Evolutionary conservation across 257 asterid species (phyloP).

Genomic region (Solanum sparsipilum): DNA sequence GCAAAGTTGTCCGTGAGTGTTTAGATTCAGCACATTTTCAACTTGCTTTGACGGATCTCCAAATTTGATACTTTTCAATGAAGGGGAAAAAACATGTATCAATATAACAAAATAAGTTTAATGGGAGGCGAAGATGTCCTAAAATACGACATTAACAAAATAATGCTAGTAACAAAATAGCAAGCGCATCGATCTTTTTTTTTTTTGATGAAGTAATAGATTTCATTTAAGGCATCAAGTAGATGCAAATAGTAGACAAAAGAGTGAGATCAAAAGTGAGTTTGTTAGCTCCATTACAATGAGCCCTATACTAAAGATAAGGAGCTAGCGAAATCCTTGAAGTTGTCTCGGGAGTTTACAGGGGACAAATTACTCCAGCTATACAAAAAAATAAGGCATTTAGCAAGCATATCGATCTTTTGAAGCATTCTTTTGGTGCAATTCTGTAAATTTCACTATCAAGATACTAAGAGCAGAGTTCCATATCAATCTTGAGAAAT

Average conservation of each 20-base stretch:
- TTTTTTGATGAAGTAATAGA: background rate
- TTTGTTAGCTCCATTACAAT: background rate
- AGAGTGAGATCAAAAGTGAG: background rate
- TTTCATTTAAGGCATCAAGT: background rate
- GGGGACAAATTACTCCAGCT: background rate
- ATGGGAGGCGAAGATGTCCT: background rate
- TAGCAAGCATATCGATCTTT: background rate
- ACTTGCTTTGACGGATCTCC: background rate
- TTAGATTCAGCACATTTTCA: background rate
- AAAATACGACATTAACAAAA: background rate
- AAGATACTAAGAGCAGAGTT: background rate
- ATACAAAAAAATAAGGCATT: background rate
- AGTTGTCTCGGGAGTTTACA: background rate
- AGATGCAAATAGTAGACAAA: background rate
- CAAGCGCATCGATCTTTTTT: background rate
- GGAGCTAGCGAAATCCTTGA: background rate
- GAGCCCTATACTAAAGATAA: background rate
- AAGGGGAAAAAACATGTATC: background rate
- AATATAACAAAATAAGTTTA: background rate
- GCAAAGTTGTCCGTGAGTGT: background rate
- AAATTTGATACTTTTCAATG: background rate
- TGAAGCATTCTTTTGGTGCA: background rate
- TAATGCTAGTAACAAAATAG: background rate
- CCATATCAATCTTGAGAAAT: background rate
- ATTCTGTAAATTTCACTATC: background rate